These are phyloP conservation scores for Pyricularia pennisetigena DNA, from an alignment of 2,329 filamentous ascomycete genomes.

Conservation along the genomic window DNA sequence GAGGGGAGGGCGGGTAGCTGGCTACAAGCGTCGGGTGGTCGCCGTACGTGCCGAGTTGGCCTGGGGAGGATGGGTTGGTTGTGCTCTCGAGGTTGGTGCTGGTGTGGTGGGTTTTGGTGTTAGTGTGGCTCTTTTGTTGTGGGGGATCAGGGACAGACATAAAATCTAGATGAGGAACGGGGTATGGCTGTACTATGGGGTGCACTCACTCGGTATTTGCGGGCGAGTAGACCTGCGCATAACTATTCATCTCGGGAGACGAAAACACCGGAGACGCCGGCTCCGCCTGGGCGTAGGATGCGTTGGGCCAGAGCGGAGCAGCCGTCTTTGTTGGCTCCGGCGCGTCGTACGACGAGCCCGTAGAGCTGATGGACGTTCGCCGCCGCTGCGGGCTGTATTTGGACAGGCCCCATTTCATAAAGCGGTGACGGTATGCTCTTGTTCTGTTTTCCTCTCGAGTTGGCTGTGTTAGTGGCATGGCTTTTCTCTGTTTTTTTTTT, in stretches of 20 bases:
- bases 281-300: not conserved
- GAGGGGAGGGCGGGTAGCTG: not conserved
- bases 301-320: not conserved
- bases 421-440: conserved; percentile 37
- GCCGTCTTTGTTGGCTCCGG: not conserved
- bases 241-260: not conserved
- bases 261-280: not conserved
- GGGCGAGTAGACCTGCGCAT: not conserved
- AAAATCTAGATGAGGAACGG: too few species aligned
- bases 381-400: conserved; percentile 34
- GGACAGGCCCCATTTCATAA: conserved; percentile 32
- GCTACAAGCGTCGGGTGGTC: not conserved
- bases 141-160: too few species aligned
- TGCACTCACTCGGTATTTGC: not conserved
- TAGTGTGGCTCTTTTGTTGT: too few species aligned
- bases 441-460: conserved; percentile 8
- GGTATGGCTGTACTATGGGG: too few species aligned
- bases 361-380: not conserved
- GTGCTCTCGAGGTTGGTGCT: not conserved
- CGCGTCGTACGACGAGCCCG: not conserved
- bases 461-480: not conserved
- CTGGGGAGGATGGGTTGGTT: not conserved
- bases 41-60: not conserved
- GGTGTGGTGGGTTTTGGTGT: too few species aligned
- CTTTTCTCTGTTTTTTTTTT: too few species aligned